Evolutionary conservation across 1,284 basidiomycete species (phyloP).

Genomic region (Irpex sp.): DNA sequence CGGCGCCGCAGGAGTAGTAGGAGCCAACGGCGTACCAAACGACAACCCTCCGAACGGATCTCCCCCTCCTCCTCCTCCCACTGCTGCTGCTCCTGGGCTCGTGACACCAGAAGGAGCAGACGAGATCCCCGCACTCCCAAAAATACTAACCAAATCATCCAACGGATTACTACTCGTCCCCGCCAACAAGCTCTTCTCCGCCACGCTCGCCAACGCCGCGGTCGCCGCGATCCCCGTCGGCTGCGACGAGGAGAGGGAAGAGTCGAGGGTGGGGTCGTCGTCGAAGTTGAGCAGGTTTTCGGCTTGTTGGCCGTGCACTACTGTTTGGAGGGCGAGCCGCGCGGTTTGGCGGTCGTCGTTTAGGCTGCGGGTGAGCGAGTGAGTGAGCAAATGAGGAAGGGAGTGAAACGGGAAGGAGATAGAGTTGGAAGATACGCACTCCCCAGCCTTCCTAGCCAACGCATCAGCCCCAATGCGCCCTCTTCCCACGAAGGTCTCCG

Average conservation of each 20-base stretch:
- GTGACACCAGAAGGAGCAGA: constrained; percentile 16
- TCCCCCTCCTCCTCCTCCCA: background rate
- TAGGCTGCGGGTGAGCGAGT: constrained; percentile 27
- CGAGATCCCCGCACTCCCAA: constrained; percentile 52
- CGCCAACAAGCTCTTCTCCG: constrained; percentile 64
- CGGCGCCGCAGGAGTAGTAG: constrained; percentile 17
- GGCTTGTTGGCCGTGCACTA: constrained; percentile 85
- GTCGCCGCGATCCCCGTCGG: constrained; percentile 75
- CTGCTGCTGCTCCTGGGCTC: constrained; percentile 15
- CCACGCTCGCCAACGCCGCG: constrained; percentile 62
- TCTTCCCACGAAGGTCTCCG: constrained; percentile 85
- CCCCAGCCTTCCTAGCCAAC: constrained; percentile 65
- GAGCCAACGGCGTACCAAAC: constrained; percentile 17
- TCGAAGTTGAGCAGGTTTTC: constrained; percentile 96
- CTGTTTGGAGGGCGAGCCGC: constrained; percentile 86
- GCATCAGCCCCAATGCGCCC: constrained; percentile 85
- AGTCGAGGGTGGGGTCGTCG: constrained; percentile 64
- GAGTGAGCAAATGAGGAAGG: background rate
- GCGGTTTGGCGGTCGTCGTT: constrained; percentile 65
- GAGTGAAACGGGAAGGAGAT: background rate
- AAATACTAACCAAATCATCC: constrained; percentile 88
- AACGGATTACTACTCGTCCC: constrained; percentile 83
- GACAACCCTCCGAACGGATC: constrained; percentile 24
- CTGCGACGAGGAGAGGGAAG: constrained; percentile 31
- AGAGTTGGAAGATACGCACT: constrained; percentile 37